phyloP scores from a whole-genome alignment of 345 rosid genomes.

The Heritiera littoralis region DNA sequence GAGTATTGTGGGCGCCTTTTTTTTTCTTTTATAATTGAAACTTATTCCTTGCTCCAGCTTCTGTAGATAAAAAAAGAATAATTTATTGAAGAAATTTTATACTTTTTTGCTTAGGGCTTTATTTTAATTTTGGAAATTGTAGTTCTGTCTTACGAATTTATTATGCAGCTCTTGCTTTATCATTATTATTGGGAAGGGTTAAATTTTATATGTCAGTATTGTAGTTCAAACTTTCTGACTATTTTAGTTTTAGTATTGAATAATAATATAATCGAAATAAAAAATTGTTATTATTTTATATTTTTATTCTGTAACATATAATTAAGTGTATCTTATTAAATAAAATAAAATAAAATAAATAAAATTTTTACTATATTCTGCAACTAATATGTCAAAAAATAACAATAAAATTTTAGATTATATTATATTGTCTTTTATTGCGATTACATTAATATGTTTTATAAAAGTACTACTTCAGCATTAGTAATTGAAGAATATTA shows the following conservation, averaged over 20 bases:
- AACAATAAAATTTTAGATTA: neutral
- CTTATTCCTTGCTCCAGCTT: neutral
- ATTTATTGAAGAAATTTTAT: neutral
- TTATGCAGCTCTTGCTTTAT: neutral
- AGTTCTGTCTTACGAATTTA: neutral
- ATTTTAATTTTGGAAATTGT: slow-evolving; percentile 5
- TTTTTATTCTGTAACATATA: neutral
- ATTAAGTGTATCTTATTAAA: neutral
- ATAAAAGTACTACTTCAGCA: neutral
- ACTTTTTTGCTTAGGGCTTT: neutral
- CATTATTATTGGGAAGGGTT: neutral
- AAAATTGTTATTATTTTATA: neutral
- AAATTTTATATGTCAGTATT: neutral
- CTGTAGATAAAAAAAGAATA: neutral
- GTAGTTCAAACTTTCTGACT: neutral
- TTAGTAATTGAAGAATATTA: neutral
- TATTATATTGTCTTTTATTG: neutral
- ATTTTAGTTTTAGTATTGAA: neutral
- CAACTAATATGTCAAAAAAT: neutral
- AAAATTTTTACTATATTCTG: neutral
- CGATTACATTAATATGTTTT: neutral
- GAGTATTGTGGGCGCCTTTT: neutral
- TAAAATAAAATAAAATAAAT: neutral
- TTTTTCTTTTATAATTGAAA: neutral
- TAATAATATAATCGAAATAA: neutral